A percentile compares a stretch with the other conserved stretches of the same genome.
Conservation (phyloP, 2,329 filamentous ascomycete genomes). For the Pseudocercospora vitis region DNA sequence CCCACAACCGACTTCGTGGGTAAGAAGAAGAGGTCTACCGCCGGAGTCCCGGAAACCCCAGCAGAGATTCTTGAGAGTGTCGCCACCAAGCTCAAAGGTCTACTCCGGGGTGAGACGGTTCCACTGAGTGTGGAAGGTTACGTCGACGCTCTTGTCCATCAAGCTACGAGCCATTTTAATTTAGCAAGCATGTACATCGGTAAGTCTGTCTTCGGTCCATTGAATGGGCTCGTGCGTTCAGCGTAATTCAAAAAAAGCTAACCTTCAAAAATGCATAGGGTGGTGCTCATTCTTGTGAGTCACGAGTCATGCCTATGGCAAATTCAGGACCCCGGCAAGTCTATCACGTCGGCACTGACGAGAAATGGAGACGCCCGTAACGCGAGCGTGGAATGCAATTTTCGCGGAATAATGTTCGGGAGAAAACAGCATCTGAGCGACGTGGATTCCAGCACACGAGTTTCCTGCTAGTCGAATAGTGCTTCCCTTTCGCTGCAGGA, state of each 20-base stretch:
- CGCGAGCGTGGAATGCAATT: no score
- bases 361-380: no score
- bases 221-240: no score
- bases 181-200: conserved; percentile 96
- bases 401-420: no score
- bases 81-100: conserved; percentile 77
- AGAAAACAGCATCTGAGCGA: no score
- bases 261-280: conserved; percentile 13
- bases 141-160: conserved; percentile 89
- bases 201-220: no score
- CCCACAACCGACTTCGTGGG: conserved; percentile 90
- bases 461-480: no score
- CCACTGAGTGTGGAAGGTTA: conserved; percentile 94
- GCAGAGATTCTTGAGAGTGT: conserved; percentile 87
- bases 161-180: conserved; percentile 77
- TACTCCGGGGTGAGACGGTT: conserved; percentile 83
- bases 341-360: no score
- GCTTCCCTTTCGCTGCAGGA: no score
- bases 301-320: no score
- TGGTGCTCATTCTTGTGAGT: conserved; percentile 31
- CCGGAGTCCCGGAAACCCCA: conserved; percentile 64
- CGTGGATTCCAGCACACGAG: no score
- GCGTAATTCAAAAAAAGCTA: not conserved
- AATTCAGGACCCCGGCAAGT: no score
- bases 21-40: conserved; percentile 59